Conservation (phyloP, 441 rosid species). For the Pelargonium cotyledonis region DNA sequence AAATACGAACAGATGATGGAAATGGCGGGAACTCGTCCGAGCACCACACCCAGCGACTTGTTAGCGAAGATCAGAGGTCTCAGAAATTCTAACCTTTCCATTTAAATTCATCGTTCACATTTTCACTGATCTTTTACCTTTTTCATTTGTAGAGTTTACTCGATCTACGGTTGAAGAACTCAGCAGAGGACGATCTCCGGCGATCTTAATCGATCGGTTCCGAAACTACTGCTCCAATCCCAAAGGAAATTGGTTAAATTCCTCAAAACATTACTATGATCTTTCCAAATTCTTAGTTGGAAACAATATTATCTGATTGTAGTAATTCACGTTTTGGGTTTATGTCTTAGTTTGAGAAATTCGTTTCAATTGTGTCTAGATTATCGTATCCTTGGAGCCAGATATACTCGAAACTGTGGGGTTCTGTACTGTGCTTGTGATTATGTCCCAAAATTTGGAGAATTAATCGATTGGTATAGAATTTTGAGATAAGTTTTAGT, state of each 20-base stretch:
- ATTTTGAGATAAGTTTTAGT: background rate
- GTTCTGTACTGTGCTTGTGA: background rate
- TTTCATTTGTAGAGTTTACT: slow-evolving; percentile 41
- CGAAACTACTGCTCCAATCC: slow-evolving; percentile 56
- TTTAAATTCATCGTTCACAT: background rate
- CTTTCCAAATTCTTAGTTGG: background rate
- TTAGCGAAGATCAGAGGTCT: slow-evolving; percentile 54
- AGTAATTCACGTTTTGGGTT: background rate
- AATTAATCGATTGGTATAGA: background rate
- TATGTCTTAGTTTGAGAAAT: background rate
- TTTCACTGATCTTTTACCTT: background rate
- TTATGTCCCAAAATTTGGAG: background rate
- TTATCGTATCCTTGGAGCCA: background rate
- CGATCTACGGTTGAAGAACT: slow-evolving; percentile 46
- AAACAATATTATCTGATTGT: too few species aligned
- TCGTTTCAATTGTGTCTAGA: background rate
- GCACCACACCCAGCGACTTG: slow-evolving; percentile 27
- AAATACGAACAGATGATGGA: background rate
- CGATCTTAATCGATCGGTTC: slow-evolving; percentile 45
- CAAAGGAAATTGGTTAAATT: slow-evolving; percentile 44
- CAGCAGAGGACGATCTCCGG: slow-evolving; percentile 42
- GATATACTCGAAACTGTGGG: background rate
- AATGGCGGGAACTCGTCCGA: slow-evolving; percentile 53
- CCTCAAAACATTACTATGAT: background rate
- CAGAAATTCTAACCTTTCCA: background rate